Conservation (phyloP, 2,329 filamentous ascomycete genomes). For the Colletotrichum zoysiae region DNA sequence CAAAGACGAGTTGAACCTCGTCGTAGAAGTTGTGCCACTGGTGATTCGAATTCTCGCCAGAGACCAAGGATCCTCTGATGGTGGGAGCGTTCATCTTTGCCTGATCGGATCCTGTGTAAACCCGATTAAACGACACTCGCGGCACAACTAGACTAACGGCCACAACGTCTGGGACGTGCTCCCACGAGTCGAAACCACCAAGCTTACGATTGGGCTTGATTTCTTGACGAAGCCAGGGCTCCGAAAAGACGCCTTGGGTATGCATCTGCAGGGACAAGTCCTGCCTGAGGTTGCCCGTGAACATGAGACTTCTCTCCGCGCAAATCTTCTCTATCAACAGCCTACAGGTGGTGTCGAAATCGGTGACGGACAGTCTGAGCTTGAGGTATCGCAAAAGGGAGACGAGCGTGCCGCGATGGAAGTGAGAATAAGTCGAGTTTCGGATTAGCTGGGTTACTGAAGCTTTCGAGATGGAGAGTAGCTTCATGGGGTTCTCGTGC, state of each 20-base stretch:
- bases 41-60: constrained; percentile 43
- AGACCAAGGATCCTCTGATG: constrained; percentile 49
- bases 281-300: constrained; percentile 51
- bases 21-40: constrained; percentile 54
- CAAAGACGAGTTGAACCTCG: constrained; percentile 58
- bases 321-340: constrained; percentile 48
- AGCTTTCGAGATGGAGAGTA: constrained; percentile 28
- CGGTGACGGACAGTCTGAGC: constrained; percentile 48
- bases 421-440: constrained; percentile 46
- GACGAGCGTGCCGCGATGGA: constrained; percentile 56
- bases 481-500: constrained; percentile 50
- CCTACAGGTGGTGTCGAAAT: constrained; percentile 51
- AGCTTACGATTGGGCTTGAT: constrained; percentile 41
- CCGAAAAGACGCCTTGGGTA: constrained; percentile 50
- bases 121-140: constrained; percentile 44
- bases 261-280: constrained; percentile 55
- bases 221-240: constrained; percentile 47
- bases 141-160: constrained; percentile 55
- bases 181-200: constrained; percentile 54
- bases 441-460: constrained; percentile 27
- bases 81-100: constrained; percentile 46
- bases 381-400: constrained; percentile 55
- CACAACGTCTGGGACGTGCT: constrained; percentile 51
- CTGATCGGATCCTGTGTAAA: constrained; percentile 44
- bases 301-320: constrained; percentile 47